phyloP scores from a whole-genome alignment of 805 yeast species.

The Tetrapisispora iriomotensis region DNA sequence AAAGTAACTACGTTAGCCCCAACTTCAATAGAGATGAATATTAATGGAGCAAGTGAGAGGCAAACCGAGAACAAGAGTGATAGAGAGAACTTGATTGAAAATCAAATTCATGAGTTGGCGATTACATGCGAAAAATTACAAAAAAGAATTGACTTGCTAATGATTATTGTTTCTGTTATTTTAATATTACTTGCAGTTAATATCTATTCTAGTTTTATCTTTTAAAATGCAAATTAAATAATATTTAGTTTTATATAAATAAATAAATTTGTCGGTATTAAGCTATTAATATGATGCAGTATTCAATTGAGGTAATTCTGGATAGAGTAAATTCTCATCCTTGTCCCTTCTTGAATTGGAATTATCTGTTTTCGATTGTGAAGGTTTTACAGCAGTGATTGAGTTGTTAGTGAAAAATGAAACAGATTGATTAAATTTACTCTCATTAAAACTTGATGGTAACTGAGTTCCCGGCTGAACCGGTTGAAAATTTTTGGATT shows the following conservation, averaged over 20 bases:
- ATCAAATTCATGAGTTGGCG: neutral
- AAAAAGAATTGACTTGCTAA: neutral
- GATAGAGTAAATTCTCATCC: slow-evolving; percentile 10
- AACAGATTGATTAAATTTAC: slow-evolving; percentile 20
- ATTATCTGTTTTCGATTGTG: neutral
- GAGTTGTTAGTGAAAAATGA: slow-evolving; percentile 8
- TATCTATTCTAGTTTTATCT: neutral
- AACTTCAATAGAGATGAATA: neutral
- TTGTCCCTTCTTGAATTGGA: neutral
- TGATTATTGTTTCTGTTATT: neutral
- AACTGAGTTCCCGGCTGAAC: slow-evolving; percentile 4
- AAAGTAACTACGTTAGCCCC: neutral
- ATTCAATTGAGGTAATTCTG: slow-evolving; percentile 22
- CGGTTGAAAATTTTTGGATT: no score
- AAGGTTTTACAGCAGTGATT: neutral
- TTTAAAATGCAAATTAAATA: neutral
- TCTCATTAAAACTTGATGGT: slow-evolving; percentile 22
- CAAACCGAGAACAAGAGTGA: neutral
- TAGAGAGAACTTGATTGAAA: neutral
- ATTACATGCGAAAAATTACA: neutral
- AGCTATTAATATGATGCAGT: slow-evolving; percentile 10
- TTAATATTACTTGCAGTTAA: neutral
- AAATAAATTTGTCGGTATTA: neutral
- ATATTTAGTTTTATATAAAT: neutral
- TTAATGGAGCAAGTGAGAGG: neutral